These are phyloP conservation scores for Geotrichum fermentans DNA, from an alignment of 1,139 yeast species.

Conservation along the genomic window DNA sequence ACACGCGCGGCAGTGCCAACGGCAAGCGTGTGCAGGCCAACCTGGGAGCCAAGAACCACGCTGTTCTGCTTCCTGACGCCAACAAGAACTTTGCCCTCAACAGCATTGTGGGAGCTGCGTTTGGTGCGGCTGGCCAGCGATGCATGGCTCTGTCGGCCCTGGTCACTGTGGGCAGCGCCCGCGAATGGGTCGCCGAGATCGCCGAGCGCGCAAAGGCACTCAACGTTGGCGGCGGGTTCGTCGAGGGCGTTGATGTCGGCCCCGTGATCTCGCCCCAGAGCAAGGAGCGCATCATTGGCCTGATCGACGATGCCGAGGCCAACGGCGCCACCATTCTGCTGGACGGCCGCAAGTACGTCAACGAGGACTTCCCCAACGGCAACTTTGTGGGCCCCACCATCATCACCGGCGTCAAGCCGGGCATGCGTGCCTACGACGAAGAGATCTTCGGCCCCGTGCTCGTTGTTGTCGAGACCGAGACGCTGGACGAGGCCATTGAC, in stretches of 20 bases:
- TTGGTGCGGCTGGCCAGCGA: conserved; percentile 83
- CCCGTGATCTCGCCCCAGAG: conserved; percentile 65
- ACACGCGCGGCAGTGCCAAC: conserved; percentile 60
- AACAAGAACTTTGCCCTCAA: conserved; percentile 60
- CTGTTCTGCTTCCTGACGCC: conserved; percentile 70
- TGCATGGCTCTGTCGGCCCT: conserved; percentile 78
- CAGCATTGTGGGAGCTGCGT: conserved; percentile 71
- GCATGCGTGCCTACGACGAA: conserved; percentile 67
- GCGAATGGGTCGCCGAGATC: conserved; percentile 60
- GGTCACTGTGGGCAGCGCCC: conserved; percentile 69
- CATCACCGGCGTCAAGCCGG: conserved; percentile 58
- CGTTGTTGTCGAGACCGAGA: conserved; percentile 57
- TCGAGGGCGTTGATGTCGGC: conserved; percentile 58
- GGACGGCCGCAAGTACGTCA: conserved; percentile 58
- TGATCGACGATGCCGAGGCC: conserved; percentile 52
- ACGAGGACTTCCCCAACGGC: conserved; percentile 56
- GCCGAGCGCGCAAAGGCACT: conserved; percentile 55
- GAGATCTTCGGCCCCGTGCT: conserved; percentile 78
- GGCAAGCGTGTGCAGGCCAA: conserved; percentile 78
- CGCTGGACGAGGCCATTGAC: conserved; percentile 68
- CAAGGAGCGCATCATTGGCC: conserved; percentile 49
- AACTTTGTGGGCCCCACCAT: conserved; percentile 74
- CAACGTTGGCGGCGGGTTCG: conserved; percentile 65
- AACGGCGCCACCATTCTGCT: conserved; percentile 55
- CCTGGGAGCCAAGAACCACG: conserved; percentile 74